phyloP scores from a whole-genome alignment of 1,284 basidiomycete species.

The Boletus albobrunnescens region DNA sequence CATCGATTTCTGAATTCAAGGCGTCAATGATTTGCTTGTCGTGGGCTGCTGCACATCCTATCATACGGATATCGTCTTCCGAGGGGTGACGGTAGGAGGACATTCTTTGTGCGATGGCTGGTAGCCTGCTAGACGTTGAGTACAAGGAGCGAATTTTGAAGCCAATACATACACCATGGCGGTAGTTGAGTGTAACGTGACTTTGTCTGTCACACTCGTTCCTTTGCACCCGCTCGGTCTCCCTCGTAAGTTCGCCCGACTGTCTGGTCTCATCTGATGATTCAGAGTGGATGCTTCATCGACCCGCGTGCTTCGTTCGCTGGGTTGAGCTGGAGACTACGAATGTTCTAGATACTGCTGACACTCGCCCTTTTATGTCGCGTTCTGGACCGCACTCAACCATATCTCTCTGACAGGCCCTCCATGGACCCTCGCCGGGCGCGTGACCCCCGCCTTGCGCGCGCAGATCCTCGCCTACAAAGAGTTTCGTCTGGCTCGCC shows the following conservation, averaged over 20 bases:
- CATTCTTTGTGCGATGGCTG: conserved; percentile 15
- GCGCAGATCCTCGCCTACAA: conserved; percentile 63
- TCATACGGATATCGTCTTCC: conserved; percentile 31
- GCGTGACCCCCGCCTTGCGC: conserved; percentile 72
- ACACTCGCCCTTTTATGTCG: conserved; percentile 31
- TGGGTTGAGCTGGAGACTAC: conserved; percentile 71
- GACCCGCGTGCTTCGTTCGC: conserved; percentile 44
- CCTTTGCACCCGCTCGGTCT: background rate
- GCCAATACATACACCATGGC: conserved; percentile 13
- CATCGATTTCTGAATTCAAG: conserved; percentile 44
- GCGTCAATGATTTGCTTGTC: conserved; percentile 41
- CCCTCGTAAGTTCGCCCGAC: conserved; percentile 17
- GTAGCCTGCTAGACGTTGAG: conserved; percentile 10
- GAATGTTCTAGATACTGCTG: conserved; percentile 89
- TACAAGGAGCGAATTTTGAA: background rate
- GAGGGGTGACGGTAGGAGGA: conserved; percentile 20
- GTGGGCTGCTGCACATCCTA: conserved; percentile 33
- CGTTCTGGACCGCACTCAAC: conserved; percentile 12
- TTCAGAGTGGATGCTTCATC: conserved; percentile 83
- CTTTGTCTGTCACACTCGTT: conserved; percentile 19
- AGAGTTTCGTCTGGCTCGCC: conserved; percentile 44
- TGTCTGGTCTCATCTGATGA: conserved; percentile 49
- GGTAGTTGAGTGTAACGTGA: conserved; percentile 11
- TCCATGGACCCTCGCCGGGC: conserved; percentile 74
- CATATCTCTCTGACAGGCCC: conserved; percentile 10